These are phyloP conservation scores for Colletotrichum magnum DNA, from an alignment of 2,329 filamentous ascomycete genomes.

Conservation along the genomic window DNA sequence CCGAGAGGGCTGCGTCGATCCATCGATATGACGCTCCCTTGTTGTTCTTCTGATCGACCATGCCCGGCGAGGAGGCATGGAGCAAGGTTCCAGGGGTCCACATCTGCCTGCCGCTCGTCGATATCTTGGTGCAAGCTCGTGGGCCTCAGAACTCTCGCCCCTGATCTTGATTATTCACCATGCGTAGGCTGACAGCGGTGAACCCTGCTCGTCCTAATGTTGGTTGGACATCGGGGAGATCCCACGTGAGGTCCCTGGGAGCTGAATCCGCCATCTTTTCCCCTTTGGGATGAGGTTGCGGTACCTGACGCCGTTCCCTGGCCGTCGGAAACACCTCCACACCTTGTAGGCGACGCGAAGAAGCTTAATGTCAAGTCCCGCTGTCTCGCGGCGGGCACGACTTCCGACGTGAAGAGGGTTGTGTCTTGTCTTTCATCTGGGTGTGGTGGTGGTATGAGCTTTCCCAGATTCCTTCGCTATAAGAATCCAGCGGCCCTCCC, in stretches of 20 bases:
- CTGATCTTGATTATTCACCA: neutral
- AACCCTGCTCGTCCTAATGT: neutral
- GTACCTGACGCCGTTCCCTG: constrained; percentile 30
- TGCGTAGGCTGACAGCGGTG: neutral
- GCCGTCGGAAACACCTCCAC: constrained; percentile 5
- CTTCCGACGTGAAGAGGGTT: constrained; percentile 1
- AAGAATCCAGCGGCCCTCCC: constrained; percentile 13
- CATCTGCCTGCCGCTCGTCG: neutral
- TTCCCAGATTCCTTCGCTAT: constrained; percentile 17
- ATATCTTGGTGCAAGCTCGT: neutral
- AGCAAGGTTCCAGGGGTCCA: constrained; percentile 15
- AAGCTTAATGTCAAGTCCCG: constrained; percentile 16
- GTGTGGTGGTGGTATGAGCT: neutral
- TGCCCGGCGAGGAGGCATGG: neutral
- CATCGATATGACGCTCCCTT: neutral
- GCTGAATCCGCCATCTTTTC: constrained; percentile 30
- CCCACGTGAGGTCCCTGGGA: constrained; percentile 24
- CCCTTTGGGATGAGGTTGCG: constrained; percentile 37
- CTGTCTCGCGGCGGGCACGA: constrained; percentile 8
- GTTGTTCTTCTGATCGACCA: neutral
- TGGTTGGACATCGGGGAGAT: constrained; percentile 16
- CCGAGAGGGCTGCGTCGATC: neutral
- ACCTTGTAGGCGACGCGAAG: neutral
- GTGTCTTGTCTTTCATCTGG: neutral
- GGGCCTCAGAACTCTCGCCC: neutral